These are phyloP conservation scores for Dianthus caryophyllus DNA, from an alignment of 148 eudicot genomes.

Conservation along the genomic window DNA sequence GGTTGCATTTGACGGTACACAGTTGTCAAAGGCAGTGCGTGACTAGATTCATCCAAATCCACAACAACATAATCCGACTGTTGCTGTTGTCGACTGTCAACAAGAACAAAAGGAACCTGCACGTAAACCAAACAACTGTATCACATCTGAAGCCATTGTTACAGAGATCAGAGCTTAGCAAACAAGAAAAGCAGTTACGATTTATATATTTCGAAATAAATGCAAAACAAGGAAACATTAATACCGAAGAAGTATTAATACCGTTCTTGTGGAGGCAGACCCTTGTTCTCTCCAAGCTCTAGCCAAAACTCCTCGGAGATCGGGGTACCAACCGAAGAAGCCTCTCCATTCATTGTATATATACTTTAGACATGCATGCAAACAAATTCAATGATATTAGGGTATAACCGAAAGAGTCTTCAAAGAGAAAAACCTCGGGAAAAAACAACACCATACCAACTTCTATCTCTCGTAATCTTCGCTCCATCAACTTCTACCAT, in stretches of 20 bases:
- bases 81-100: conserved; percentile 50
- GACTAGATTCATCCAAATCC: conserved; percentile 76
- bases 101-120: conserved; percentile 88
- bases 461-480: background rate
- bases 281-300: conserved; percentile 56
- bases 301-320: conserved; percentile 51
- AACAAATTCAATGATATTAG: background rate
- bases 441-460: background rate
- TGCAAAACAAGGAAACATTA: background rate
- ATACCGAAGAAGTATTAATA: conserved; percentile 21
- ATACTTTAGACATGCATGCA: conserved; percentile 43
- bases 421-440: background rate
- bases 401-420: background rate
- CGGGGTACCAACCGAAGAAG: conserved; percentile 63
- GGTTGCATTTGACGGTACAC: conserved; percentile 81
- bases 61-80: conserved; percentile 58
- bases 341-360: conserved; percentile 79
- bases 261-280: conserved; percentile 60
- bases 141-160: background rate
- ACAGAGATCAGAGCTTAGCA: background rate
- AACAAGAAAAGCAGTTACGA: background rate
- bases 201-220: background rate
- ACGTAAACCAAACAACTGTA: background rate
- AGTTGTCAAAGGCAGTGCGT: conserved; percentile 76
- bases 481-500: background rate